Percentiles rank a stretch among this genome's conserved stretches.
Evolutionary conservation across 2,329 filamentous ascomycete species (phyloP).

Genomic region (Thelonectria olida): DNA sequence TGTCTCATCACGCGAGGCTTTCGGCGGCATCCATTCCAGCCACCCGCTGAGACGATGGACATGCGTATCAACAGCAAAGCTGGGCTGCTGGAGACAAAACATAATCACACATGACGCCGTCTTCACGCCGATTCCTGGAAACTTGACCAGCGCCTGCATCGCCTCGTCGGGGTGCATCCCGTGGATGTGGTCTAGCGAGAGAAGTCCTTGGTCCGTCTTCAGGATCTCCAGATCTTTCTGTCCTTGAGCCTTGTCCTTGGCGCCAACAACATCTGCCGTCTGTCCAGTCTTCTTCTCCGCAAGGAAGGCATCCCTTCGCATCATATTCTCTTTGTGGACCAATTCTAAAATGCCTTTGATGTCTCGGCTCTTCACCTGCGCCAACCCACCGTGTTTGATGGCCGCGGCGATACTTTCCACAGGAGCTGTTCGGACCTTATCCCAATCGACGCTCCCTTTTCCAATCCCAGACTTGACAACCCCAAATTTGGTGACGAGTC

Average conservation of each 20-base stretch:
- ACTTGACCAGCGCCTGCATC: constrained; percentile 39
- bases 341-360: constrained; percentile 39
- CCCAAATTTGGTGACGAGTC: constrained; percentile 36
- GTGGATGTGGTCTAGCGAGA: constrained; percentile 40
- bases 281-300: constrained; percentile 33
- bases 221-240: constrained; percentile 41
- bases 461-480: constrained; percentile 36
- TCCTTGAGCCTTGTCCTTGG: constrained; percentile 35
- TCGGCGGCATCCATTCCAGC: constrained; percentile 40
- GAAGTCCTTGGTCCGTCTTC: constrained; percentile 37
- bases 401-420: constrained; percentile 63
- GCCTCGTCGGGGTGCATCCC: constrained; percentile 40
- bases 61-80: constrained; percentile 41
- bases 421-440: constrained; percentile 36
- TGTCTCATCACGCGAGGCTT: constrained; percentile 38
- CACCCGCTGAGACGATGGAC: constrained; percentile 39
- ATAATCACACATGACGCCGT: constrained; percentile 41
- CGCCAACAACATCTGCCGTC: constrained; percentile 24
- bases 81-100: constrained; percentile 40
- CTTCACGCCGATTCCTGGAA: constrained; percentile 40
- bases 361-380: constrained; percentile 39
- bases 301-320: constrained; percentile 35
- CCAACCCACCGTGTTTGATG: constrained; percentile 62
- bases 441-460: constrained; percentile 40
- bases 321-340: constrained; percentile 37